Evolutionary conservation across 2,329 filamentous ascomycete species (phyloP).

Genomic region (Aschersonia sp.): DNA sequence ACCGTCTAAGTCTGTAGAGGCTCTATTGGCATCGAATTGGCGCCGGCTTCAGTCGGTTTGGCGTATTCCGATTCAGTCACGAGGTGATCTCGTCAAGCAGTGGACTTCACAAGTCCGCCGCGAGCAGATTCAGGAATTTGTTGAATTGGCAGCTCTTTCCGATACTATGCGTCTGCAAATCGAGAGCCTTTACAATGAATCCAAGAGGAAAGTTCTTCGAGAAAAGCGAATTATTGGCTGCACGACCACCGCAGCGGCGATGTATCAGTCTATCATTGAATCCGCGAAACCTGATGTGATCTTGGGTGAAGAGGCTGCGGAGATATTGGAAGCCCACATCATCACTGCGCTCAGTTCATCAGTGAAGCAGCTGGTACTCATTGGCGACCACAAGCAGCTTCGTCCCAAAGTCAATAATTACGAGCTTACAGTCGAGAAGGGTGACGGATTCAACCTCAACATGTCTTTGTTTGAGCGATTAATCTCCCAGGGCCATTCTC

Average conservation of each 20-base stretch:
- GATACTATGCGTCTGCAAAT: constrained; percentile 26
- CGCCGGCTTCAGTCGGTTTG: too few relatives aligned
- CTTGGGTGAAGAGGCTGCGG: constrained; percentile 58
- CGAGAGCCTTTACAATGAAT: constrained; percentile 27
- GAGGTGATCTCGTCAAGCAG: constrained; percentile 17
- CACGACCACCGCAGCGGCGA: constrained; percentile 58
- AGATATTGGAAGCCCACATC: constrained; percentile 52
- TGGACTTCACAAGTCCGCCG: constrained; percentile 32
- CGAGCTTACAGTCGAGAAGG: constrained; percentile 44
- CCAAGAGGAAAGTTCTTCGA: constrained; percentile 27
- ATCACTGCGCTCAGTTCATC: constrained; percentile 40
- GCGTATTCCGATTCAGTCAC: constrained; percentile 6
- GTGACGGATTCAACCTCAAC: constrained; percentile 52
- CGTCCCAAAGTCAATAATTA: constrained; percentile 53
- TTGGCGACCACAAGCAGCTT: constrained; percentile 61
- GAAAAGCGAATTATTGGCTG: constrained; percentile 49
- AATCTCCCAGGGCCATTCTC: constrained; percentile 36
- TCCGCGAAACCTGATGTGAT: constrained; percentile 42
- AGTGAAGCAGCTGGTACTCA: constrained; percentile 50
- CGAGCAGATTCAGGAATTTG: constrained; percentile 33
- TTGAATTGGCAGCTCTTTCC: constrained; percentile 21
- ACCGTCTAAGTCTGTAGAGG: not conserved
- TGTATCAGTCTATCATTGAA: constrained; percentile 37
- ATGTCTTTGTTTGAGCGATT: constrained; percentile 55
- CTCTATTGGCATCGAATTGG: not conserved